phyloP scores from a whole-genome alignment of 306 rosid genomes.

The Vigna angularis region DNA sequence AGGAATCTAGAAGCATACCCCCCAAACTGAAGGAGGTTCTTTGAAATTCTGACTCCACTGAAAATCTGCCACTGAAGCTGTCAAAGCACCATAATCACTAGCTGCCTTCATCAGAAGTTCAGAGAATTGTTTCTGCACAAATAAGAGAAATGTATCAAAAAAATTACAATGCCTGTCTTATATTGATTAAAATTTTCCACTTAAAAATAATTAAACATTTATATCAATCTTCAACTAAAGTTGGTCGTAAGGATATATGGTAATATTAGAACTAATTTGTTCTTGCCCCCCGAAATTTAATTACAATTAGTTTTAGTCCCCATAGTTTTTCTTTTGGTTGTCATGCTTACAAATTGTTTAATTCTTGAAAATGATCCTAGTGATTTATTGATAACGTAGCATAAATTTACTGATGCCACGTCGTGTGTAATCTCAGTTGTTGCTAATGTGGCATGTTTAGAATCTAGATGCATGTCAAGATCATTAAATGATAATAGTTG shows the following conservation, averaged over 20 bases:
- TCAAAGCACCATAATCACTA: slow-evolving; percentile 95
- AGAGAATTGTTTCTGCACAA: slow-evolving; percentile 90
- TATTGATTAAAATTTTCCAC: slow-evolving; percentile 9
- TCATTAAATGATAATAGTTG: neutral
- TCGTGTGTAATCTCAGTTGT: neutral
- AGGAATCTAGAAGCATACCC: slow-evolving; percentile 66
- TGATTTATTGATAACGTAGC: neutral
- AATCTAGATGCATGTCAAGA: neutral
- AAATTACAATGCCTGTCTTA: slow-evolving; percentile 34
- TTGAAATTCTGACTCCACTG: slow-evolving; percentile 99
- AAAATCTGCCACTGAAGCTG: slow-evolving; percentile 93
- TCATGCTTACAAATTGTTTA: neutral
- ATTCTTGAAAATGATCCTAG: neutral
- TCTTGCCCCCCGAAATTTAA: neutral
- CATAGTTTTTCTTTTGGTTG: neutral
- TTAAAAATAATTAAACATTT: slow-evolving; percentile 22
- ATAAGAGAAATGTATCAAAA: slow-evolving; percentile 44
- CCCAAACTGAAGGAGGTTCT: slow-evolving; percentile 98
- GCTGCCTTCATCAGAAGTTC: slow-evolving; percentile 97
- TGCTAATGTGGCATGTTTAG: neutral
- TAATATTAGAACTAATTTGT: slow-evolving; percentile 26
- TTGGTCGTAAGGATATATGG: neutral
- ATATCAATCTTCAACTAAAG: slow-evolving; percentile 15
- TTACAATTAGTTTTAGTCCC: neutral
- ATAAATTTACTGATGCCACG: neutral